Conservation (phyloP, 73 alveolate genomes). For the Paraurostyla sp. region DNA sequence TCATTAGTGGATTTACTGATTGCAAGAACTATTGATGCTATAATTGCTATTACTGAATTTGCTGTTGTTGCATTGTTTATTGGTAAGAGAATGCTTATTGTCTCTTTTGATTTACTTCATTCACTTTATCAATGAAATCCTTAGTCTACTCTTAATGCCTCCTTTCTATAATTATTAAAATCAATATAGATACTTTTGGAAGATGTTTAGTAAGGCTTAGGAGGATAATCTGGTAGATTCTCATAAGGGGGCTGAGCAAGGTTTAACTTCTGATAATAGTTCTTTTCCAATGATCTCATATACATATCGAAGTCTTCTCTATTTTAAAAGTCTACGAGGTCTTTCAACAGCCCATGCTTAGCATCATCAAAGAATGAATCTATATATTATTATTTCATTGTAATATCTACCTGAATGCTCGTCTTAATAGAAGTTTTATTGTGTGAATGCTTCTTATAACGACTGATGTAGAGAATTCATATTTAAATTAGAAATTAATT, state of each 20-base stretch:
- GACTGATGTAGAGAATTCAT: background rate
- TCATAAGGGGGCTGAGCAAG: slow-evolving; percentile 41
- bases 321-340: slow-evolving; percentile 35
- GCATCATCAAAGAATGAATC: slow-evolving; percentile 59
- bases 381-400: background rate
- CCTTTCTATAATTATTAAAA: background rate
- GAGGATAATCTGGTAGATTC: slow-evolving; percentile 37
- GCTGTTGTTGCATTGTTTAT: background rate
- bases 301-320: slow-evolving; percentile 56
- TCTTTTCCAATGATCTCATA: slow-evolving; percentile 41
- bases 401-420: background rate
- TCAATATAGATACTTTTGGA: background rate
- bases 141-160: background rate
- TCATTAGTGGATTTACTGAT: slow-evolving; percentile 1
- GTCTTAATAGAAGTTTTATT: background rate
- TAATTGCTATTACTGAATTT: background rate
- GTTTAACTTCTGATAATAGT: background rate
- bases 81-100: slow-evolving; percentile 1
- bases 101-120: slow-evolving; percentile 33
- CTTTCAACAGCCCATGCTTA: slow-evolving; percentile 19
- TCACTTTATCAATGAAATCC: slow-evolving; percentile 35
- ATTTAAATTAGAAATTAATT: background rate
- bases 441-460: background rate
- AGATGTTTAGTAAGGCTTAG: too few species aligned
- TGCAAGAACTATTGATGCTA: background rate